These are phyloP conservation scores for Linnemannia exigua DNA, from an alignment of 192 early-diverging fungal species.

Conservation along the genomic window DNA sequence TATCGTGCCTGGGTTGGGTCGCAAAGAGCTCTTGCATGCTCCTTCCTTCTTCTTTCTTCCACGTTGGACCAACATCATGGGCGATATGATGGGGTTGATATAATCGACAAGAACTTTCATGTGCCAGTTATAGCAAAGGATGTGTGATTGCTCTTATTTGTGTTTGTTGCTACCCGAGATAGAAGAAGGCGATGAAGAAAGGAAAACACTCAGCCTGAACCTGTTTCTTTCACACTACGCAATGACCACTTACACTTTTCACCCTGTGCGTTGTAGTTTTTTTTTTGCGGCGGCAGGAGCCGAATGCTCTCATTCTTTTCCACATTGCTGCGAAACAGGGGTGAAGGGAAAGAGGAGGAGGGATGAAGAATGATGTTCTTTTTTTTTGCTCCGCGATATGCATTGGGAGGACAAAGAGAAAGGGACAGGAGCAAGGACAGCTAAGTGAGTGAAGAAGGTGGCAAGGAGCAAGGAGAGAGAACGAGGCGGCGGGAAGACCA, in stretches of 20 bases:
- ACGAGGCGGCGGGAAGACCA: not conserved
- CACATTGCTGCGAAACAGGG: not conserved
- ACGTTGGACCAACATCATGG: not conserved
- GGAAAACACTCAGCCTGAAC: not conserved
- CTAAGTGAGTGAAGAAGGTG: not conserved
- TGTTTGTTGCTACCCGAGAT: not conserved
- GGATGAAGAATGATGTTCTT: not conserved
- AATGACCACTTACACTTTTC: not conserved
- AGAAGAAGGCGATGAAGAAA: not conserved
- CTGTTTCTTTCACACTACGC: not conserved
- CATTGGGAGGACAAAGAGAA: not conserved
- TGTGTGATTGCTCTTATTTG: not conserved
- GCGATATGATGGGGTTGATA: not conserved
- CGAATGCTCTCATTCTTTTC: not conserved
- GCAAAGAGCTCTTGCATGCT: not conserved
- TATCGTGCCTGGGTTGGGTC: not conserved
- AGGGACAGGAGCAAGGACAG: not conserved
- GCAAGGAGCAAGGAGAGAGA: not conserved
- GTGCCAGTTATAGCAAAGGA: not conserved
- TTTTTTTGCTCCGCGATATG: not conserved
- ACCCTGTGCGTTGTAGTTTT: not conserved
- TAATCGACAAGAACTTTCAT: constrained; percentile 4
- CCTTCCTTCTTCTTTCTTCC: not conserved
- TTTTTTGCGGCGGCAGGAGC: not conserved
- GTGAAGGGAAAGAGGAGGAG: not conserved